phyloP scores from a whole-genome alignment of 108 stramenopile genomes.

The Cyclostephanos tholiformis region DNA sequence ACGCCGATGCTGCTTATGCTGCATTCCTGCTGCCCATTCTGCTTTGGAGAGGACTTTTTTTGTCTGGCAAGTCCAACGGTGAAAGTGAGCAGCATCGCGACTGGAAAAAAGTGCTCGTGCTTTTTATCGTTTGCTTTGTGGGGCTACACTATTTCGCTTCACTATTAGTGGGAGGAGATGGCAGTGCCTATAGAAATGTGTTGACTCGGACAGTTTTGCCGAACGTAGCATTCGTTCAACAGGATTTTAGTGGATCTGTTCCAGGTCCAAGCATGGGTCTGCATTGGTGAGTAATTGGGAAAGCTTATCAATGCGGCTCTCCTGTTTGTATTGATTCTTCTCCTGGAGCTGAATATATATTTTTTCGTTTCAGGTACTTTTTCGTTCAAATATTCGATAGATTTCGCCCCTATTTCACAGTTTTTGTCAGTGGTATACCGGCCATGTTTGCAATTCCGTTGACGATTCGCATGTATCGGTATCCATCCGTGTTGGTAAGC shows the following conservation, averaged over 20 bases:
- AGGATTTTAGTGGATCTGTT: constrained; percentile 49
- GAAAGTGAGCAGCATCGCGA: constrained; percentile 15
- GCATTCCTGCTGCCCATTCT: constrained; percentile 55
- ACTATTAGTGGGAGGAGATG: constrained; percentile 29
- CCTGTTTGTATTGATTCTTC: background rate
- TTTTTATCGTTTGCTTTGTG: constrained; percentile 37
- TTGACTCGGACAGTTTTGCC: constrained; percentile 23
- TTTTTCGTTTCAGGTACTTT: constrained; percentile 51
- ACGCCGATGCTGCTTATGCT: constrained; percentile 54
- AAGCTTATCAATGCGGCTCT: background rate
- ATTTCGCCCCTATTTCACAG: constrained; percentile 67
- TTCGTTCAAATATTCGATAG: constrained; percentile 79
- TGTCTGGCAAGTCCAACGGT: background rate
- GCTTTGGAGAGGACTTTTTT: constrained; percentile 32
- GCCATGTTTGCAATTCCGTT: constrained; percentile 64
- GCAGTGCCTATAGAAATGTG: constrained; percentile 10
- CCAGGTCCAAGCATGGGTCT: constrained; percentile 68
- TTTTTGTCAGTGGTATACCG: constrained; percentile 56
- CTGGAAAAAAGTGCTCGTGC: constrained; percentile 28
- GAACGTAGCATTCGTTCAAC: constrained; percentile 37
- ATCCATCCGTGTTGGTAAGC: constrained; percentile 71
- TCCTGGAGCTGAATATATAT: background rate
- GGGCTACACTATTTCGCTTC: constrained; percentile 41
- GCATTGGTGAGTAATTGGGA: constrained; percentile 54
- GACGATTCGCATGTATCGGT: constrained; percentile 58